Conservation (phyloP, 805 yeast genomes). For the Metschnikowia similis region DNA sequence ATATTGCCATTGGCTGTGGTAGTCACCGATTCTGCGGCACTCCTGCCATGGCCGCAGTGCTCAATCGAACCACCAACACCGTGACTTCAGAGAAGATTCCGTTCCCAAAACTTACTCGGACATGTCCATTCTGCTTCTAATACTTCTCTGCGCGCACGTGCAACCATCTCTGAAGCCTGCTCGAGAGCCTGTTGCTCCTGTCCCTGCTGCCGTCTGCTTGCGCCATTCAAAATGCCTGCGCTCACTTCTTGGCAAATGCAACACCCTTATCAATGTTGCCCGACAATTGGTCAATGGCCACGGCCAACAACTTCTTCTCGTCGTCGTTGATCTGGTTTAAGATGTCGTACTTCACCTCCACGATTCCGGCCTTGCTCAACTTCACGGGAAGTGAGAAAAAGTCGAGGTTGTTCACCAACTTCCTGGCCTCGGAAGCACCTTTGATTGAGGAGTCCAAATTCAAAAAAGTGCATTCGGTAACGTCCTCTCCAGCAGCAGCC, state of each 20-base stretch:
- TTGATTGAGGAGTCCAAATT: slow-evolving; percentile 46
- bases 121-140: too few species aligned
- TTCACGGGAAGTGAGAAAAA: slow-evolving; percentile 64
- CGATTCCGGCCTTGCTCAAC: slow-evolving; percentile 52
- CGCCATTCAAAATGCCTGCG: too few species aligned
- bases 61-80: too few species aligned
- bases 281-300: slow-evolving; percentile 51
- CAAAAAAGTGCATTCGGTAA: slow-evolving; percentile 49
- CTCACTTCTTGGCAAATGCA: slow-evolving; percentile 29
- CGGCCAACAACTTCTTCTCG: slow-evolving; percentile 53
- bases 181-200: too few species aligned
- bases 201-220: too few species aligned
- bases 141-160: too few species aligned
- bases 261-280: slow-evolving; percentile 59
- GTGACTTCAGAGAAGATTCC: too few species aligned
- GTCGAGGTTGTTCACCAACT: slow-evolving; percentile 39
- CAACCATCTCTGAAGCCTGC: too few species aligned
- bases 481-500: slow-evolving; percentile 23
- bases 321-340: slow-evolving; percentile 44
- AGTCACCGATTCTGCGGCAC: too few species aligned
- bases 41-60: too few species aligned
- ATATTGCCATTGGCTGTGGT: too few species aligned
- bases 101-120: too few species aligned
- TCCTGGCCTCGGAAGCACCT: slow-evolving; percentile 50
- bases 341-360: slow-evolving; percentile 50